A percentile compares a stretch with the other conserved stretches of the same genome.
Conservation (phyloP, 1,284 basidiomycete species). For the Tylopilus sp. region DNA sequence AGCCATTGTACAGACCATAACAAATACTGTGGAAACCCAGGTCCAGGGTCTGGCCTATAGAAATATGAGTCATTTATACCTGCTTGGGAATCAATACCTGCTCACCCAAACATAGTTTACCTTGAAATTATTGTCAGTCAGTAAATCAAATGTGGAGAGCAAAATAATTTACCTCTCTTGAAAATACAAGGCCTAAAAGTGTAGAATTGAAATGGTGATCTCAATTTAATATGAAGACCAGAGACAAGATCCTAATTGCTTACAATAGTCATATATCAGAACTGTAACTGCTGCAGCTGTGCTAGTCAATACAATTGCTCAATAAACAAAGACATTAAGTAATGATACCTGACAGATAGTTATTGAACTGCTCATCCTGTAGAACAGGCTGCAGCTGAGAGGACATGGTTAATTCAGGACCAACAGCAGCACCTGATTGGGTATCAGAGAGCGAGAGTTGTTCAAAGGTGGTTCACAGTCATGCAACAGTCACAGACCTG, state of each 20-base stretch:
- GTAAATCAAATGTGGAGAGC: neutral
- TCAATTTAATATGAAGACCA: neutral
- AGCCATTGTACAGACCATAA: neutral
- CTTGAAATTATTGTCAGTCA: neutral
- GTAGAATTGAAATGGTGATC: neutral
- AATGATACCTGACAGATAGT: neutral
- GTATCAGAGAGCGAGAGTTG: too few species aligned
- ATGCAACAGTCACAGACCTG: too few species aligned
- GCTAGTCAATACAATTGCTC: neutral
- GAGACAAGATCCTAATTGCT: neutral
- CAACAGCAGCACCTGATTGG: too few species aligned
- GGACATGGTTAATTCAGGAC: neutral
- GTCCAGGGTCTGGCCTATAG: neutral
- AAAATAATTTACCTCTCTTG: conserved; percentile 8
- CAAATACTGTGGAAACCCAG: neutral
- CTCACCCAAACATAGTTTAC: conserved; percentile 1
- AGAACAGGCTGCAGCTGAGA: neutral
- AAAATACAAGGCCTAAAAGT: conserved; percentile 10
- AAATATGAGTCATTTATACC: neutral
- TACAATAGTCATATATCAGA: conserved; percentile 1
- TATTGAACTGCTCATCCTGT: neutral
- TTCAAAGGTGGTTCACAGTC: too few species aligned
- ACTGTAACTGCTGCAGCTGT: neutral
- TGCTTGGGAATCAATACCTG: too few species aligned
- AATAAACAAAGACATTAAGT: neutral